Evolutionary conservation across 176 grass and related monocot genomes (phyloP), one percentile per base, ranked within the genome.

Genomic region (Triticum dicoccoides): DNA sequence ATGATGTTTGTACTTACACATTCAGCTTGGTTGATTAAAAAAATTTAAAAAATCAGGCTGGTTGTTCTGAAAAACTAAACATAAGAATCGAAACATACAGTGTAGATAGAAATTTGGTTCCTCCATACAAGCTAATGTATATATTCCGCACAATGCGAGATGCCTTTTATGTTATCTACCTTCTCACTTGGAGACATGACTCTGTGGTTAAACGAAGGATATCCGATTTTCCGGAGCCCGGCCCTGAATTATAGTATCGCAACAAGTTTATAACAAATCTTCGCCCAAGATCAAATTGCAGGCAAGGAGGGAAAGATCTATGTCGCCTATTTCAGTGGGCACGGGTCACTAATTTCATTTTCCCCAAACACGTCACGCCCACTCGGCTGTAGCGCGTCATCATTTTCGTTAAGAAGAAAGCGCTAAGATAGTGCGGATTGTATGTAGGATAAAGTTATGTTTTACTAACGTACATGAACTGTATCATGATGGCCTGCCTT

Each of bases 21-120:
- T 41, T 41, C 39, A 41, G 39, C 39, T 9, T 41, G 9, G 39
- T 41, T 41, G 39, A 41, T 41, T 32, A 32, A 25, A 25, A 25
- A 25, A 25, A 25, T 30, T 30, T 2, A 32, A 41, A 41, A 41
- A 41, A 41, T 41, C 9, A 41, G 38, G 39, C 1, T 39, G 38
- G 38, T 39, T 39, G 1, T 39, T 39, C 38, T 39, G 38, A 11
- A 44, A 11, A 1, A 10, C 42, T 11, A 10, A 44, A 44, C 42
- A 44, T 44, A 42, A 44, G 42, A 44, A 44, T 3, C 2, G 0
- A 44, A 80, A 88, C 85, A 88, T 87, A 69, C 62, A 39, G 38
- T 91, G n/a, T 91, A 84, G 81, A 80, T 58, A 37, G 67, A 88
- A 91, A 91, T 81, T 73, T 35, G 11, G 11, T 23, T 15, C 30